Evolutionary conservation across 345 rosid genomes (phyloP).

Genomic region (Salix suchowensis): DNA sequence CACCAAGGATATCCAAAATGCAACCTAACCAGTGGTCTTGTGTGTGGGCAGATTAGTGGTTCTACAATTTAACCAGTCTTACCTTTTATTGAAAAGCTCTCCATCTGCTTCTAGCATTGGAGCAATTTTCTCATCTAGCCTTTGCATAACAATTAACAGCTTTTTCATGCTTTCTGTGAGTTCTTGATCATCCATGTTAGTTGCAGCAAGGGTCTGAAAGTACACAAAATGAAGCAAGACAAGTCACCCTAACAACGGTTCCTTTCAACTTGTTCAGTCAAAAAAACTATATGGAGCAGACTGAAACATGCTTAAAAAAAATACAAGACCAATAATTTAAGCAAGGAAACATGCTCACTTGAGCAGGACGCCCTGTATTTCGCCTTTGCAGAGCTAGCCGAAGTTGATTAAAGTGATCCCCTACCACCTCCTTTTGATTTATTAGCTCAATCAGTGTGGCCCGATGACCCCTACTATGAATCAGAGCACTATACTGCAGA

Average conservation of each 20-base stretch:
- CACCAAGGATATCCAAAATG: neutral
- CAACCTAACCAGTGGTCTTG: neutral
- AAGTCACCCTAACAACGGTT: neutral
- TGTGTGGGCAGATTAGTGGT: neutral
- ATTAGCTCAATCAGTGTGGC: conserved; percentile 71
- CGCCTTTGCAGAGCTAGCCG: conserved; percentile 83
- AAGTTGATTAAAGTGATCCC: conserved; percentile 92
- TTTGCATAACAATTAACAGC: conserved; percentile 91
- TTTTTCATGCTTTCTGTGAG: conserved; percentile 89
- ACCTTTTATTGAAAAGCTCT: conserved; percentile 86
- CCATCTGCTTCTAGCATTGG: conserved; percentile 86
- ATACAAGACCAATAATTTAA: neutral
- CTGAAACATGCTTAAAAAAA: neutral
- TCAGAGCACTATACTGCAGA: conserved; percentile 79
- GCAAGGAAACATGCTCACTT: conserved; percentile 44
- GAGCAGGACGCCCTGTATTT: conserved; percentile 78
- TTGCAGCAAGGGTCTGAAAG: conserved; percentile 81
- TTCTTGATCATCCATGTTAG: conserved; percentile 78
- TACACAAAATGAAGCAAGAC: conserved; percentile 6
- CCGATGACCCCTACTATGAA: conserved; percentile 56
- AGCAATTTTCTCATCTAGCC: conserved; percentile 80
- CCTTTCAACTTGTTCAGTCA: neutral
- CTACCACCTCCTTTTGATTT: conserved; percentile 81
- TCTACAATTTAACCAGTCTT: neutral
- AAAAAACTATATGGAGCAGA: neutral